Evolutionary conservation across 2,329 filamentous ascomycete genomes (phyloP), one percentile per base, ranked within the genome.

Genomic region (Cordyceps cicadae): DNA sequence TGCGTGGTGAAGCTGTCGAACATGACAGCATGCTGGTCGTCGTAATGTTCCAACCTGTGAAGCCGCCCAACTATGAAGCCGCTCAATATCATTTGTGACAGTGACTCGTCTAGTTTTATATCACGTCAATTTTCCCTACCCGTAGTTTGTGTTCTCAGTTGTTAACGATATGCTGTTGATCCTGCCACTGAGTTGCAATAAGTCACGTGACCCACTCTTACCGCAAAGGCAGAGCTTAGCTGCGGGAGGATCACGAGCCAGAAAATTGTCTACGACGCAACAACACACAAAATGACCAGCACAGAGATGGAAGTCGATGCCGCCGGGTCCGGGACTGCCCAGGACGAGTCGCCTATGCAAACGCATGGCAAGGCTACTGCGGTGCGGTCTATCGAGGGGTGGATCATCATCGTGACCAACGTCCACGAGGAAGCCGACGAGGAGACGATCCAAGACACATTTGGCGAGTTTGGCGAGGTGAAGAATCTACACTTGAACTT

Each of bases 381-480:
- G 26, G 90, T 94, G 62, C 89, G 90, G 68, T 92, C 88, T 60
- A 92, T 94, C 70, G 90, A 94, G 75, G 90, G 90, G 67, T 94
- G 90, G 90, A 94, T 94, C 74, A 80, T 94, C 69, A 86, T 91
- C 64, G 89, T 90, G 66, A 92, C 89, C 57, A 94, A 94, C 70
- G 87, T 94, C 39, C 90, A 94, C 76, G 90, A 94, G 71, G 90
- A 94, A 74, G 89, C 90, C 54, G 88, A 87, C 67, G 90, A 94
- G 75, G 90, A 94, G 77, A 87, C 89, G 51, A 73, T 94, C 61
- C 88, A 88, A 69, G 90, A 94, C 72, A 81, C 86, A 72, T 94
- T 94, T 72, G 88, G 85, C 69, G 90, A 94, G 68, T 94, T 83
- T 70, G 90, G 90, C 67, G 88, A 93, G 75, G 90, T 94, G 69